Conservation (phyloP, 371 early-diverging fungal species). For the Syncephalastrum contaminatum region DNA sequence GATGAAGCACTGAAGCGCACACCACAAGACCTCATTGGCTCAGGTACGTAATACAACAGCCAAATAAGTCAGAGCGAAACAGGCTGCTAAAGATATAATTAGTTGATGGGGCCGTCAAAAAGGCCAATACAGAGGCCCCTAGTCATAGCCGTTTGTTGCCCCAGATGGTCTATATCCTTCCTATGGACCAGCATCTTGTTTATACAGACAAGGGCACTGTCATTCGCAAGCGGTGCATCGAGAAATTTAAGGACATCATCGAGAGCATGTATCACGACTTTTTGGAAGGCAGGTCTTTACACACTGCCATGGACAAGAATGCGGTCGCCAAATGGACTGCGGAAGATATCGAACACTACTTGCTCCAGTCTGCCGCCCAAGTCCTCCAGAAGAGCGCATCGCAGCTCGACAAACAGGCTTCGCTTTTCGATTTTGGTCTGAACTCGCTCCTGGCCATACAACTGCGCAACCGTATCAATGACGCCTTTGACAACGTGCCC, state of each 20-base stretch:
- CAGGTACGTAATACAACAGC: no score
- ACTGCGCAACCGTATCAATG: slow-evolving; percentile 13
- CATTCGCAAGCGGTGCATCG: slow-evolving; percentile 19
- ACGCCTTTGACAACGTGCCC: slow-evolving; percentile 21
- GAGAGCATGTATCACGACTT: slow-evolving; percentile 30
- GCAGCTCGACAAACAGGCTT: slow-evolving; percentile 1
- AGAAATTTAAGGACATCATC: slow-evolving; percentile 17
- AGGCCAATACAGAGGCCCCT: slow-evolving; percentile 32
- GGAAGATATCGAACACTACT: background rate
- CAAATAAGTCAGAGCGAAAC: no score
- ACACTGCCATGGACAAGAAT: background rate
- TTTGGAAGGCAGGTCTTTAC: slow-evolving; percentile 5
- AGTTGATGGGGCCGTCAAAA: no score
- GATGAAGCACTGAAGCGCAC: slow-evolving; percentile 12
- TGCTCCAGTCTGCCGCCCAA: slow-evolving; percentile 6
- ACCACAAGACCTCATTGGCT: slow-evolving; percentile 22
- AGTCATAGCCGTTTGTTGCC: slow-evolving; percentile 30
- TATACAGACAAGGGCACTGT: slow-evolving; percentile 34
- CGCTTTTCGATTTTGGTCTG: slow-evolving; percentile 18
- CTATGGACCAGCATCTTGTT: slow-evolving; percentile 19
- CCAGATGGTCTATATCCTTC: slow-evolving; percentile 42
- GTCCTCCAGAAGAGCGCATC: background rate
- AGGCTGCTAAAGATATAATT: slow-evolving; percentile 22
- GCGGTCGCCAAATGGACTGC: background rate
- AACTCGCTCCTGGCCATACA: slow-evolving; percentile 16